A percentile compares a stretch with the other conserved stretches of the same genome.
Conservation (phyloP, 129 eudicot species). For the Saposhnikovia divaricata region DNA sequence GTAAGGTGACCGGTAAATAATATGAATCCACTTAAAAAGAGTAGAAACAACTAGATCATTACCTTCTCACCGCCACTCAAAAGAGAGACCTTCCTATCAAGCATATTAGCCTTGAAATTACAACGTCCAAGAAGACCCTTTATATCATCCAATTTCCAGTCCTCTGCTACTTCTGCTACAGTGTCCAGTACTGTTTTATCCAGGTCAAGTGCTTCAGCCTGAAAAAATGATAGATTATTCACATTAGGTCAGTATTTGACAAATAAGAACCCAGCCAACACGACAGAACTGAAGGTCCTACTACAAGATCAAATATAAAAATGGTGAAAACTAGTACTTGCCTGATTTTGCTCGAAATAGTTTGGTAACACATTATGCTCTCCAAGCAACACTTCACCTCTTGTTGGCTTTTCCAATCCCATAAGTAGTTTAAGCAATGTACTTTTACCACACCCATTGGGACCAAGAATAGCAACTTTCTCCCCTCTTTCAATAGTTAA, state of each 20-base stretch:
- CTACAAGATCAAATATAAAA: not conserved
- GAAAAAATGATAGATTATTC: conserved; percentile 15
- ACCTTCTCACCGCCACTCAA: conserved; percentile 99
- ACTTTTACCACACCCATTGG: conserved; percentile 97
- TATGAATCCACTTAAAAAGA: not conserved
- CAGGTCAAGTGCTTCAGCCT: conserved; percentile 98
- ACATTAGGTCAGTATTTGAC: not conserved
- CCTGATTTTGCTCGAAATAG: conserved; percentile 98
- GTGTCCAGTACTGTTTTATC: conserved; percentile 78
- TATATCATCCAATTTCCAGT: conserved; percentile 89
- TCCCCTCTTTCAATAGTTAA: conserved; percentile 77
- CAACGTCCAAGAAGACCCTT: conserved; percentile 97
- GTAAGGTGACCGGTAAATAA: not conserved
- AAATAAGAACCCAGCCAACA: not conserved
- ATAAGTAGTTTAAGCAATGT: conserved; percentile 74
- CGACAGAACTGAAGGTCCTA: not conserved
- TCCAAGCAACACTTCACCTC: conserved; percentile 79
- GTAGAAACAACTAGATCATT: not conserved
- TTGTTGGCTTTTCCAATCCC: conserved; percentile 57
- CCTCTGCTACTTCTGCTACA: conserved; percentile 95
- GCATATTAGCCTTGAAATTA: conserved; percentile 93
- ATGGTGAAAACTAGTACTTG: not conserved
- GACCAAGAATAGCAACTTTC: conserved; percentile 90
- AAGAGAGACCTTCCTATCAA: conserved; percentile 81
- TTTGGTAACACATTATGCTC: conserved; percentile 91